Evolutionary conservation across 108 stramenopile genomes (phyloP), one percentile per base, ranked within the genome.

Genomic region (Craspedostauros australis): DNA sequence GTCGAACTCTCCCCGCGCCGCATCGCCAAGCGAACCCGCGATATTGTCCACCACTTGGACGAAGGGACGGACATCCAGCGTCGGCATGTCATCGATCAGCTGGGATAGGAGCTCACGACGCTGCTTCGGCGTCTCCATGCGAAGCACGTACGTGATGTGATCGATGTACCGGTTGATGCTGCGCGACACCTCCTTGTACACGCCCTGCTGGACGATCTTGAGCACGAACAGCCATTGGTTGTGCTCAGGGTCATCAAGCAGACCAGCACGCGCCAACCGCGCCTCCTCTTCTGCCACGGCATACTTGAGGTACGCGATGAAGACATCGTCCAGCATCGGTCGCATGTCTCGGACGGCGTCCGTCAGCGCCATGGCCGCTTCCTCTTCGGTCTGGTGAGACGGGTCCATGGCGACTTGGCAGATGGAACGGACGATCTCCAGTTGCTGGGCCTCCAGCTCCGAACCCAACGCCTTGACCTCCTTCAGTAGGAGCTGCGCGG

Each of bases 351-450:
- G 54, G 2, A 93, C 91, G 24, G 82, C 83, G 39, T 93, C 91
- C 0, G 78, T 78, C 27, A 93, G 56, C 29, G 91, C 91, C 15
- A 64, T 63, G 15, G 91, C 75, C 22, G 87, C 81, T 45, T 88
- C 87, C 64, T 93, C 83, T 62, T 86, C 83, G 16, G 80, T 85
- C 21, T 55, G 54, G 55, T 84, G 82, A 3, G 50, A 49, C 14
- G 87, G 87, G 55, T 93, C 87, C 91, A 93, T 93, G 2, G 91
- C 91, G 40, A 93, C 87, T 43, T 87, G 78, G 56, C 91, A 93
- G 34, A 93, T 93, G 11, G 85, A 84, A 7, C 87, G 68, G 39
- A 93, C 70, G 11, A 87, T 67, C 46, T 93, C 91, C 45, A 93
- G 51, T 54, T 88, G 88, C 7, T 80, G 73, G 0, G 85, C 78